Evolutionary conservation across 345 rosid species (phyloP).

Genomic region (Rhizophora apiculata): DNA sequence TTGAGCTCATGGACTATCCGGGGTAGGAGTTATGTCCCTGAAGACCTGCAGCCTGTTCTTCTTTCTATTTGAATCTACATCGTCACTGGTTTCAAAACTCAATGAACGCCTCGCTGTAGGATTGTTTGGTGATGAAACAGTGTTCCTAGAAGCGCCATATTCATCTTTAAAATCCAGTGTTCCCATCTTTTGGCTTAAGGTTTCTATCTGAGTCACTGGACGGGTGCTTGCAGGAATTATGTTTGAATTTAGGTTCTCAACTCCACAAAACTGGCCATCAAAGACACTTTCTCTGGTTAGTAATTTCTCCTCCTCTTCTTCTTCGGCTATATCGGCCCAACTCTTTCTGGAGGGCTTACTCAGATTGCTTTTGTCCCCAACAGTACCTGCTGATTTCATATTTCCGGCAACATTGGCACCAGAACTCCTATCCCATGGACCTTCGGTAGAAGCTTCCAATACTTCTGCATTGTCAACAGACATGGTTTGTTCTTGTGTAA

Average conservation of each 20-base stretch:
- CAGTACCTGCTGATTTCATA: not conserved
- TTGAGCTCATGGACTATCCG: slow-evolving; percentile 30
- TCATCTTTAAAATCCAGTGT: slow-evolving; percentile 25
- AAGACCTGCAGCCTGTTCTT: slow-evolving; percentile 52
- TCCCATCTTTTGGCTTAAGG: slow-evolving; percentile 24
- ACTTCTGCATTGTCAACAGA: not conserved
- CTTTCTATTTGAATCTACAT: slow-evolving; percentile 14
- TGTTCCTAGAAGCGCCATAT: slow-evolving; percentile 6
- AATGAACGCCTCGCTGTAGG: slow-evolving; percentile 27
- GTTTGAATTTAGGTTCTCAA: slow-evolving; percentile 49
- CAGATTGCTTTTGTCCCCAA: not conserved
- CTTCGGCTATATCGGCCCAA: slow-evolving; percentile 86
- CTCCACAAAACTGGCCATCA: slow-evolving; percentile 18
- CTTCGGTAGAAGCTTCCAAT: slow-evolving; percentile 3
- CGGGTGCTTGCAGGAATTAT: slow-evolving; percentile 18
- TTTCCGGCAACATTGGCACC: not conserved
- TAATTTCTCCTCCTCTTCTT: slow-evolving; percentile 48
- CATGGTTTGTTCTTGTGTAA: not conserved
- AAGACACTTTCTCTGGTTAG: slow-evolving; percentile 6
- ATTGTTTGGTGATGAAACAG: slow-evolving; percentile 17
- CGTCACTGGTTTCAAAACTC: slow-evolving; percentile 25
- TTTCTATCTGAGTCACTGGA: slow-evolving; percentile 20
- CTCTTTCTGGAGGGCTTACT: slow-evolving; percentile 34
- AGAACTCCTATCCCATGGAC: not conserved
- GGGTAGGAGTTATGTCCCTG: slow-evolving; percentile 46